Evolutionary conservation across 208 protist species (phyloP).

Genomic region (Acanthamoeba lenticulata): DNA sequence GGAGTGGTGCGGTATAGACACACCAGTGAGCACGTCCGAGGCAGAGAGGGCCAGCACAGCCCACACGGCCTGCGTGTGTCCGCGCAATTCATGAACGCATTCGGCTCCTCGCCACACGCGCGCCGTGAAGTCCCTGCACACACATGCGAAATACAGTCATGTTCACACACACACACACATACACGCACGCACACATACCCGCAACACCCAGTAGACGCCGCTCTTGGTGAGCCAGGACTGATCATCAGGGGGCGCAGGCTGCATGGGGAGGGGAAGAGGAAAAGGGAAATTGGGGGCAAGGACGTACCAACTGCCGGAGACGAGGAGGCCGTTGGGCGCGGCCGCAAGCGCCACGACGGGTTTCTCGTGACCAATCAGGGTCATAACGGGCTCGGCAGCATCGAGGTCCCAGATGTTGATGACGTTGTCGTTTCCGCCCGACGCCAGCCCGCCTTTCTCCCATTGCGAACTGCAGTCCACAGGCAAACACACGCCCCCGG

Average conservation of each 20-base stretch:
- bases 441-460: slow-evolving; percentile 65
- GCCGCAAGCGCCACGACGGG: slow-evolving; percentile 69
- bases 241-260: neutral
- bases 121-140: slow-evolving; percentile 63
- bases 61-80: slow-evolving; percentile 79
- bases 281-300: neutral
- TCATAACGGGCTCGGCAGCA: slow-evolving; percentile 13
- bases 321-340: slow-evolving; percentile 66
- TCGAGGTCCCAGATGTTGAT: slow-evolving; percentile 72
- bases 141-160: too few species aligned
- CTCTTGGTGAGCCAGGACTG: neutral
- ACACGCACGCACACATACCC: neutral
- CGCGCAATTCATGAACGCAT: slow-evolving; percentile 67
- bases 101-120: slow-evolving; percentile 74
- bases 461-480: neutral
- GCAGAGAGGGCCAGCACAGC: slow-evolving; percentile 73
- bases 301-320: slow-evolving; percentile 81
- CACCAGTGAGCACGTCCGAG: slow-evolving; percentile 73
- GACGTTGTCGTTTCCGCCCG: slow-evolving; percentile 75
- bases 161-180: neutral
- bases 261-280: neutral
- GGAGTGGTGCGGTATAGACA: too few species aligned
- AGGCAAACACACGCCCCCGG: neutral
- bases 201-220: neutral
- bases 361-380: slow-evolving; percentile 75